Base-by-base conservation (phyloP, 768 basidiomycete genomes). In the Phaeolepiota aurea region DNA sequence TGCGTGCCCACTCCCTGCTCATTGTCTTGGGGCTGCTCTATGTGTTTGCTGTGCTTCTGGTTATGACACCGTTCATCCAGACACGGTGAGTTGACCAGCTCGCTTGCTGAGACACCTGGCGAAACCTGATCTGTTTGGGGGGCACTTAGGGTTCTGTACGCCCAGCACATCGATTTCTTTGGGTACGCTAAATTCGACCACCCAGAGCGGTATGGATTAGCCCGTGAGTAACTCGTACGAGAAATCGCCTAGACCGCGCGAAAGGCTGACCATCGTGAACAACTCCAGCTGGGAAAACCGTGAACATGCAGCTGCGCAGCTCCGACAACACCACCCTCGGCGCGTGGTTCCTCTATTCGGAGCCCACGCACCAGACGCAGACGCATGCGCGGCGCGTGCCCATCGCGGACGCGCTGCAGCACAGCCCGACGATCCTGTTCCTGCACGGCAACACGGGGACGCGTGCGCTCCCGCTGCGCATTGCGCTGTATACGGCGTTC, bases 391-490 rank as follows among this genome's bases (percentile, higher is more conserved):
- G 54, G 40, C 40, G 14, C 45, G 28, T 50, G 13, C 44, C 12
- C 13, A 61, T 69, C 38, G 51, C 54, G 1, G 43, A 39, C 4
- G 64, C 65, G 3, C 32, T 64, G 21, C 30, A 49, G 10, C 40
- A 44, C 32, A 50, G 64, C 11, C 82, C 81, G 0, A 86, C 82
- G 0, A 64, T 85, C 33, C 62, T 87, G 9, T 87, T 77, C 59
- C 63, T 84, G 31, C 87, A 87, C 47, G 87, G 85, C 2, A 85
- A 85, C 47, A 82, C 78, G 0, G 83, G 68, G 1, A 80, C 77
- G 1, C 69, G 85, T 5, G 77, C 79, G 0, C 59, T 66, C 1
- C 54, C 59, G 1, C 61, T 68, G 32, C 76, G 85, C 18, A 70
- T 80, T 1, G 59, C 62, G 1, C 52, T 74, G 4, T 81, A 79